These are phyloP conservation scores for Scalesia atractyloides DNA, from an alignment of 129 eudicot genomes.

Conservation along the genomic window DNA sequence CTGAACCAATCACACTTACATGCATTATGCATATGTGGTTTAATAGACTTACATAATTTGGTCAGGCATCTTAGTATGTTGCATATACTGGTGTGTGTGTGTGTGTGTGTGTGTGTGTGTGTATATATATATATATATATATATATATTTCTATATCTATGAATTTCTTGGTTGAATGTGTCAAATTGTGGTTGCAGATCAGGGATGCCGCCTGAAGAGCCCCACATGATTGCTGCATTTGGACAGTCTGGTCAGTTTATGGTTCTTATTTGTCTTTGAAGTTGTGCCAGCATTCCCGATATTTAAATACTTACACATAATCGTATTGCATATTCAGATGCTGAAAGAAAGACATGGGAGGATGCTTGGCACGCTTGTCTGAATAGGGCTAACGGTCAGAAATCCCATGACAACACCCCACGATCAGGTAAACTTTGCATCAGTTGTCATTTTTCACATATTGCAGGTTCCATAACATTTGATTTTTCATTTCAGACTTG, in stretches of 20 bases:
- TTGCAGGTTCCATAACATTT: conserved; percentile 18
- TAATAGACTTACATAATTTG: background rate
- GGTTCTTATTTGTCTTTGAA: conserved; percentile 42
- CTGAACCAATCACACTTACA: background rate
- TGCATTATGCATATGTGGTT: conserved; percentile 4
- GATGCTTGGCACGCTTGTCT: conserved; percentile 73
- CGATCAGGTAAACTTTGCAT: conserved; percentile 44
- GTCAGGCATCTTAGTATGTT: background rate
- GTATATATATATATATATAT: too few species aligned
- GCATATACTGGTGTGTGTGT: conserved; percentile 38
- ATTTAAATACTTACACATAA: conserved; percentile 30
- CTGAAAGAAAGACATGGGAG: conserved; percentile 74
- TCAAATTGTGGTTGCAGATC: conserved; percentile 55
- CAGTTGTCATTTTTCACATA: conserved; percentile 32
- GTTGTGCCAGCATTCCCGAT: conserved; percentile 40
- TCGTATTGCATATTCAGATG: conserved; percentile 36
- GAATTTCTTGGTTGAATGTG: conserved; percentile 11
- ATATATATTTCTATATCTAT: background rate
- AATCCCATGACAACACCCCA: conserved; percentile 43
- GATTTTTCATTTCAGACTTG: conserved; percentile 20
- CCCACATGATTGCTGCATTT: conserved; percentile 92
- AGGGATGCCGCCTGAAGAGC: conserved; percentile 83
- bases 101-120: too few species aligned
- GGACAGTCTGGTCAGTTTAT: conserved; percentile 70
- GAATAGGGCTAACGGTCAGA: conserved; percentile 60